A percentile compares a stretch with the other conserved stretches of the same genome.
These are phyloP conservation scores for Magnolia officinalis DNA, from an alignment of 164 flowering plant species.

Conservation along the genomic window DNA sequence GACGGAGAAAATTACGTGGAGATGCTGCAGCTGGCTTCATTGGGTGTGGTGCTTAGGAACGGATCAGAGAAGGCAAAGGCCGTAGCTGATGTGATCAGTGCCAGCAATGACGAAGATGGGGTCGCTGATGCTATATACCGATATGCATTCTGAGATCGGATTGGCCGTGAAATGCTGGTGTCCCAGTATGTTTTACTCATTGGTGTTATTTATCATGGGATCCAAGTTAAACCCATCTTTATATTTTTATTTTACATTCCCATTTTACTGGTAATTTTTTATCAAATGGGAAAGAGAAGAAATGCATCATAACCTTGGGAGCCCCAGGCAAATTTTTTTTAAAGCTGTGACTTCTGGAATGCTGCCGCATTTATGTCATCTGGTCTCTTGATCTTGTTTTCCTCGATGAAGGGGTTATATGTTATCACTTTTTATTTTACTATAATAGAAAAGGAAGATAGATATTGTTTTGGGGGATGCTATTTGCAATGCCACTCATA, in stretches of 20 bases:
- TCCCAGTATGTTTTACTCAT: background rate
- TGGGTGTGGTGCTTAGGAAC: slow-evolving; percentile 83
- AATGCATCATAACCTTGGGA: background rate
- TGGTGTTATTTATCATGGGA: background rate
- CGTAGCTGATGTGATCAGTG: slow-evolving; percentile 68
- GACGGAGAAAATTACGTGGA: slow-evolving; percentile 97
- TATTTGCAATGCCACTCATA: background rate
- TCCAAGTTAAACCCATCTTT: background rate
- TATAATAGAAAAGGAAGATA: background rate
- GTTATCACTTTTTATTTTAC: background rate
- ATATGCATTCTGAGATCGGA: slow-evolving; percentile 61
- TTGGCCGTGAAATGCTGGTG: background rate
- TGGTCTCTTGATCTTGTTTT: background rate
- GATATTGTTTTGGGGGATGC: background rate
- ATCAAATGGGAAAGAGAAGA: background rate
- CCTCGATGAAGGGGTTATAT: background rate
- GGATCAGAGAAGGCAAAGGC: slow-evolving; percentile 88
- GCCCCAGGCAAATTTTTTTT: background rate
- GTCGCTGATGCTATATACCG: slow-evolving; percentile 94
- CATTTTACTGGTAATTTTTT: background rate
- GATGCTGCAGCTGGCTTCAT: slow-evolving; percentile 87
- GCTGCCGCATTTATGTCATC: background rate
- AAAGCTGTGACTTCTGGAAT: background rate
- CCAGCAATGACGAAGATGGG: slow-evolving; percentile 93
- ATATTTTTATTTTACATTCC: background rate